Base-by-base conservation (phyloP, 139 green algal genomes). In the Chlamydomonas schloesseri region DNA sequence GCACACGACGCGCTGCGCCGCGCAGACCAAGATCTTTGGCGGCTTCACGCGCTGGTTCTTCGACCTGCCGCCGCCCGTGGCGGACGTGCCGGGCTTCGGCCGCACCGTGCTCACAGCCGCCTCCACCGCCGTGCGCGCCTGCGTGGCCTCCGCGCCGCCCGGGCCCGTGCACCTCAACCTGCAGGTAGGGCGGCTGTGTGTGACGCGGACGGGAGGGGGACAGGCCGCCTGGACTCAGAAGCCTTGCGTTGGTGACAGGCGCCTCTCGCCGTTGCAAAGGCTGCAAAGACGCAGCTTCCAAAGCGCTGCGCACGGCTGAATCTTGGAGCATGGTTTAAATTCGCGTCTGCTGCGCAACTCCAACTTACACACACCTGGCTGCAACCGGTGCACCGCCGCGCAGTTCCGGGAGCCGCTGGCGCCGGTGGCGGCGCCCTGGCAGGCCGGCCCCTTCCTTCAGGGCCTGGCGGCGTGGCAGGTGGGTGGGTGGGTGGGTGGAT, bases 121-220 rank as follows among this genome's bases (percentile, higher is more conserved):
- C 26, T 94, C 94, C 78, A 89, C 91, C 15, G 97, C 96, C 5
- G 81, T 96, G n/a, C 76, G 89, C 17, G 42, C 88, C 20, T 60
- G 65, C 42, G 23, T 57, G 24, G 73, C 65, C 42, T 11, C 69
- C 28, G 26, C 84, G 23, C 36, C 68, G 26, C 74, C 95, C 0
- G 98, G 98, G 5, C 97, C 98, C 2, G 98, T 99, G 60, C 98
- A 99, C 84, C 58, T 99, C 36, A 99, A 99, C 91, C 93, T 94
- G n/a, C 93, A 90, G 87, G 73, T 88, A 57, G 31, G 34, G 13
- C 28, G n/a, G 67, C 11, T n/a, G n/a, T n/a, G n/a, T n/a, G n/a
- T n/a, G n/a, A n/a, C n/a, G n/a, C n/a, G 55, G 33, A 14, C 5
- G n/a, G 71, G 42, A n/a, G 5, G 24, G n/a, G 65, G 65, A 53